Base-by-base conservation (phyloP, 129 eudicot genomes). In the Escallonia rubra region DNA sequence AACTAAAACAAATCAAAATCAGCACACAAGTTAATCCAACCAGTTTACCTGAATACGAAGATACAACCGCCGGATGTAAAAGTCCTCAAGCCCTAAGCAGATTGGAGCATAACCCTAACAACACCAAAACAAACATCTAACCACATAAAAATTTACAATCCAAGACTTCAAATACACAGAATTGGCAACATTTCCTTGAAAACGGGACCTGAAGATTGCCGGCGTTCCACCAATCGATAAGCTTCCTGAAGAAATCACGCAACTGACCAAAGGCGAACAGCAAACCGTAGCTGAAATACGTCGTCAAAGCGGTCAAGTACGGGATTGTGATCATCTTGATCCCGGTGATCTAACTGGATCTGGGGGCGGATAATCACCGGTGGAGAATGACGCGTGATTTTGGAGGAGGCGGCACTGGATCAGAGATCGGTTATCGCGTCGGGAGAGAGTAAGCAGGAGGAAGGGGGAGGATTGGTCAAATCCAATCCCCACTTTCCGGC, bases 91-190 rank as follows among this genome's bases (percentile, higher is more conserved):
- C 55, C 96, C 98, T 76, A 92, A 82, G 67, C 91, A 86, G 75
- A 92, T 88, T 67, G 96, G 98, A 46, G 98, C 96, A 62, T 92
- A 92, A 3, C 98, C 98, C 98, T 92, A 55, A 60, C 63, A 84
- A 88, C 34, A 23, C 34, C 34, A 23, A 23, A 23, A 23, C 34
- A 23, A 23, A 23, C 34, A 23, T 23, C 34, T 23, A 23, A 23
- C 34, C 34, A 23, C 34, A 23, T 23, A 23, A 0, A 23, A 23
- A 23, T 23, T 23, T 23, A 23, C 34, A 23, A 23, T 23, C 34
- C 34, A 23, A 23, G 34, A 23, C 34, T 23, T 23, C 34, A 23
- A 23, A 23, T 23, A 23, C 34, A 23, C 34, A 23, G 34, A 23
- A 23, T 23, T 23, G 34, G 34, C 34, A 23, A 23, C 34, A 23